phyloP scores from a whole-genome alignment of 441 rosid species.

The Biscutella auriculata region DNA sequence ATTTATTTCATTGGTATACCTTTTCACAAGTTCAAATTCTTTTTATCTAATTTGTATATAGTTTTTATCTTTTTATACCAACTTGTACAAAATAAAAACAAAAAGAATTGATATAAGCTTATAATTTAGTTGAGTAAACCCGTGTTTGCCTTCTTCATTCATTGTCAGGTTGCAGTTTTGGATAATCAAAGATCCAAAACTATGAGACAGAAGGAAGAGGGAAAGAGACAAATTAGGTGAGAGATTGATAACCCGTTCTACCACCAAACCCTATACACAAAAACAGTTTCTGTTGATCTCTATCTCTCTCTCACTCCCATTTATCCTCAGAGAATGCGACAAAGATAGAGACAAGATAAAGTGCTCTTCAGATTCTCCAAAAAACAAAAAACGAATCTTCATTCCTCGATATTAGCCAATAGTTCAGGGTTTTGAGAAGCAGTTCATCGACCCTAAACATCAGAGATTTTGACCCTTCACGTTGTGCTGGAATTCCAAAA shows the following conservation, averaged over 20 bases:
- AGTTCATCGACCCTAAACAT: slow-evolving; percentile 1
- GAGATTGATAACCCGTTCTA: slow-evolving; percentile 13
- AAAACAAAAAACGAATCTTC: slow-evolving; percentile 10
- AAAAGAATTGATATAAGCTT: too few species aligned
- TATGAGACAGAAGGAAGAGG: neutral
- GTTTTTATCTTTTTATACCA: too few species aligned
- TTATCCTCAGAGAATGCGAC: slow-evolving; percentile 2
- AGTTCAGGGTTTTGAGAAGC: slow-evolving; percentile 1
- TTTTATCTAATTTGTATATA: too few species aligned
- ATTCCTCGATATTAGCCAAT: slow-evolving; percentile 13
- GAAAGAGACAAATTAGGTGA: slow-evolving; percentile 16
- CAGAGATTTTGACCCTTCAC: slow-evolving; percentile 13
- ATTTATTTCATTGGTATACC: too few species aligned
- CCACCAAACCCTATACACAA: slow-evolving; percentile 21
- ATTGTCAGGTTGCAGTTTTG: too few species aligned
- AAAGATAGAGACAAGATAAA: slow-evolving; percentile 8
- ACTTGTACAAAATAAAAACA: too few species aligned
- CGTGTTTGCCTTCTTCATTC: too few species aligned
- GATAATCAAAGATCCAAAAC: too few species aligned
- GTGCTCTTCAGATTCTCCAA: slow-evolving; percentile 16
- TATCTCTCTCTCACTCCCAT: slow-evolving; percentile 2
- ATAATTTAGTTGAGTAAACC: too few species aligned
- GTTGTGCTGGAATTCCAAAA: neutral
- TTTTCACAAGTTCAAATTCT: too few species aligned
- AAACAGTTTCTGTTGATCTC: slow-evolving; percentile 18